Evolutionary conservation across 257 asterid species (phyloP), one percentile per base, ranked within the genome.

Genomic region (Cinchona pubescens): DNA sequence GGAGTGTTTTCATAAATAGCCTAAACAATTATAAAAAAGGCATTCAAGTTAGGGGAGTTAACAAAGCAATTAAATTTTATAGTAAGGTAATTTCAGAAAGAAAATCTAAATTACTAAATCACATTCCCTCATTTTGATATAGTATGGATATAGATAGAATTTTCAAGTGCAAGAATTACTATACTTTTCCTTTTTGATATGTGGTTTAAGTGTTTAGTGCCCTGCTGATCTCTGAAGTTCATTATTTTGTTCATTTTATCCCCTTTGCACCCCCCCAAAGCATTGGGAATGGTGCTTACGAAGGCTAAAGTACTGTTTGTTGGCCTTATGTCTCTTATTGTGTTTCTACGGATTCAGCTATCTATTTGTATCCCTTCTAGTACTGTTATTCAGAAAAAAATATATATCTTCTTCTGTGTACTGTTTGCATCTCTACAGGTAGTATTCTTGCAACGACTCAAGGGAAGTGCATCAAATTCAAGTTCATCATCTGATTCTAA

Each of bases 361-460:
- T 67, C 11, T 27, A 12, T 5, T 43, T n/a, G 43, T n/a, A n/a
- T 6, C 27, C 13, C 42, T 9, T 37, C 34, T 48, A 43, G n/a
- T 38, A 29, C 23, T 63, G 69, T 71, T n/a, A 63, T 35, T 27
- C 46, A 15, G 37, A 16, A 3, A 32, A 51, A n/a, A n/a, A n/a
- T n/a, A n/a, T 58, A 7, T 65, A 51, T 81, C 58, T 73, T 75
- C 64, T 78, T 79, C 80, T 82, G 75, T 71, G 49, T 53, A 25
- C 46, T 48, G 25, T 53, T 71, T 73, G 30, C 71, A 59, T 76
- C 75, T 76, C 66, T 73, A 29, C 87, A 94, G 99, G 99, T 88
- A 70, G 98, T 87, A 34, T 92, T 89, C 82, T 84, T 94, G 81
- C 90, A 87, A 73, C 88, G 85, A 85, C 71, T 74, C 63, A 94